Percentiles rank a stretch among this genome's conserved stretches.
Evolutionary conservation across 2,329 filamentous ascomycete species (phyloP).

Genomic region (Zymoseptoria pseudotritici): DNA sequence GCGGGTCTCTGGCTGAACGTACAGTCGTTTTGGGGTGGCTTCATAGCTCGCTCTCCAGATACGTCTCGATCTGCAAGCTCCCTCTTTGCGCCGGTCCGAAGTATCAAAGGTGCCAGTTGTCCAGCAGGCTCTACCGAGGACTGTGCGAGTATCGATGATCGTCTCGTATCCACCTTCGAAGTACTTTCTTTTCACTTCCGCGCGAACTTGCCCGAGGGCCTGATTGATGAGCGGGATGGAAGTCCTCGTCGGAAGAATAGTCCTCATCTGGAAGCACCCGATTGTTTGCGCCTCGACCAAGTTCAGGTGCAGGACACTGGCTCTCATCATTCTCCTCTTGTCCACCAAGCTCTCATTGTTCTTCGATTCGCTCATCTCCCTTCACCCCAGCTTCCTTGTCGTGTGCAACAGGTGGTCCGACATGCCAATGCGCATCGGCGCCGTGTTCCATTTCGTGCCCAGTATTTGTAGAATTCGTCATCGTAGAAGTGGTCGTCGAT

Average conservation of each 20-base stretch:
- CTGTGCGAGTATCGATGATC: slow-evolving; percentile 37
- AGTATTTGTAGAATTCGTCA: slow-evolving; percentile 44
- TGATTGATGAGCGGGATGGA: no score
- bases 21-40: slow-evolving; percentile 37
- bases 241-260: no score
- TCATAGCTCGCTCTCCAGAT: slow-evolving; percentile 31
- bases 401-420: slow-evolving; percentile 14
- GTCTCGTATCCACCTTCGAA: slow-evolving; percentile 36
- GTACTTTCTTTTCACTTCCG: slow-evolving; percentile 46
- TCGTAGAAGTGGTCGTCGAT: slow-evolving; percentile 27
- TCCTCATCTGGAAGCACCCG: no score
- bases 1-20: slow-evolving; percentile 37
- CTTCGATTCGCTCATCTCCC: slow-evolving; percentile 20
- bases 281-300: no score
- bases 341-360: slow-evolving; percentile 4
- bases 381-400: slow-evolving; percentile 21
- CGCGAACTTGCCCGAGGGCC: no score
- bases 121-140: slow-evolving; percentile 28
- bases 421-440: slow-evolving; percentile 40
- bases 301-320: no score
- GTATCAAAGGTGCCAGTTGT: slow-evolving; percentile 27
- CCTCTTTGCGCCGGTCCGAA: slow-evolving; percentile 48
- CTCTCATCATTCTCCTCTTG: slow-evolving; percentile 20
- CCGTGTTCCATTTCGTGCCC: slow-evolving; percentile 42
- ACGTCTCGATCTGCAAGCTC: slow-evolving; percentile 50